Percentiles rank a stretch among this genome's conserved stretches.
Evolutionary conservation across 768 basidiomycete genomes (phyloP).

Genomic region (Mycena rebaudengoi): DNA sequence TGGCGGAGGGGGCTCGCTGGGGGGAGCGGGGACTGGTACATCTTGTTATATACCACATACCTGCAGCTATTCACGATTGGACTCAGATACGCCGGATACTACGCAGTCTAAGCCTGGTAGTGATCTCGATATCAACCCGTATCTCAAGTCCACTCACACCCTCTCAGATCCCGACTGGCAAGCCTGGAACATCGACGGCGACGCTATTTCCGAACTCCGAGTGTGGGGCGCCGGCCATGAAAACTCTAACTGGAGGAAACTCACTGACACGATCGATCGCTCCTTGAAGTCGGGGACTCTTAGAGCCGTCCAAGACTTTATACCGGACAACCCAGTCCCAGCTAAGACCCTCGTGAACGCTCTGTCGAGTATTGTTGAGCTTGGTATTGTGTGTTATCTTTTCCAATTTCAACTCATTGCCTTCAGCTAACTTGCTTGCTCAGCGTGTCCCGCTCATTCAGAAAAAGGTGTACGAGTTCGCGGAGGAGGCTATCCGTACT

Average conservation of each 20-base stretch:
- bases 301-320: background rate
- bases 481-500: background rate
- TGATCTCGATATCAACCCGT: background rate
- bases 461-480: background rate
- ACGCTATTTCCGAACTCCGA: background rate
- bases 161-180: background rate
- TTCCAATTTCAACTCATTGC: background rate
- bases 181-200: background rate
- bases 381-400: background rate
- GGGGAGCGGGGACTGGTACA: background rate
- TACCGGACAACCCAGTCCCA: background rate
- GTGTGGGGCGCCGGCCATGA: background rate
- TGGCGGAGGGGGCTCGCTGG: background rate
- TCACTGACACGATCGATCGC: background rate
- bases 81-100: background rate
- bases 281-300: background rate
- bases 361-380: background rate
- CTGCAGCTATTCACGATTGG: background rate
- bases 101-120: background rate
- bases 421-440: background rate
- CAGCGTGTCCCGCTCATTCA: background rate
- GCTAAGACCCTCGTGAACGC: background rate
- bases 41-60: constrained; percentile 1
- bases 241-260: background rate
- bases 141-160: background rate